Conservation (phyloP, 768 basidiomycete genomes). For the Podaxis sp. region DNA sequence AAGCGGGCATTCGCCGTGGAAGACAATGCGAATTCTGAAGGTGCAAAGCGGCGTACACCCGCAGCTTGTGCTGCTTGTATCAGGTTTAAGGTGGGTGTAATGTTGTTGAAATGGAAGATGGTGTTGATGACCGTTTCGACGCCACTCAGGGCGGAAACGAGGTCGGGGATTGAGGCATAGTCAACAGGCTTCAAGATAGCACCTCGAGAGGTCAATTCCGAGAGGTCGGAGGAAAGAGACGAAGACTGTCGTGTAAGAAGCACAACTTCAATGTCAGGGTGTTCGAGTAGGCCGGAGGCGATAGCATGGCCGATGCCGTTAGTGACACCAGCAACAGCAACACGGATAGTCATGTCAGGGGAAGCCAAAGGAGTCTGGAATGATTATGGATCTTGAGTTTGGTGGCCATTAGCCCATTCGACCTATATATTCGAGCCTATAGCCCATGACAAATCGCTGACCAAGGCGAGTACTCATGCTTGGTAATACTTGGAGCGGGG, state of each 20-base stretch:
- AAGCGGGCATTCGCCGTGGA: not conserved
- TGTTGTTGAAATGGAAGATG: not conserved
- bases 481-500: too few relatives aligned
- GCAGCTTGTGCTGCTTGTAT: not conserved
- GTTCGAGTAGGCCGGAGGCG: not conserved
- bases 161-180: not conserved
- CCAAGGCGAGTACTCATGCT: too few relatives aligned
- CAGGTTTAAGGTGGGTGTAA: not conserved
- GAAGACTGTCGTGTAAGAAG: not conserved
- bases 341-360: not conserved
- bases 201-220: not conserved
- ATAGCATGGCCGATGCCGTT: constrained; percentile 11
- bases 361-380: not conserved
- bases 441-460: too few relatives aligned
- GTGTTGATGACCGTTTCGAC: not conserved
- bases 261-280: not conserved
- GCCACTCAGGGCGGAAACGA: not conserved
- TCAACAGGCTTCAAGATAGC: not conserved
- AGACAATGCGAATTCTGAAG: not conserved
- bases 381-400: not conserved
- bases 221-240: not conserved
- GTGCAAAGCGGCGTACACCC: constrained; percentile 1
- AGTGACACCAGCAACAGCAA: constrained; percentile 11
- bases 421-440: not conserved
- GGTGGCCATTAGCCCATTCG: not conserved